Base-by-base conservation (phyloP, 768 basidiomycete genomes). In the Lactarius vividus region DNA sequence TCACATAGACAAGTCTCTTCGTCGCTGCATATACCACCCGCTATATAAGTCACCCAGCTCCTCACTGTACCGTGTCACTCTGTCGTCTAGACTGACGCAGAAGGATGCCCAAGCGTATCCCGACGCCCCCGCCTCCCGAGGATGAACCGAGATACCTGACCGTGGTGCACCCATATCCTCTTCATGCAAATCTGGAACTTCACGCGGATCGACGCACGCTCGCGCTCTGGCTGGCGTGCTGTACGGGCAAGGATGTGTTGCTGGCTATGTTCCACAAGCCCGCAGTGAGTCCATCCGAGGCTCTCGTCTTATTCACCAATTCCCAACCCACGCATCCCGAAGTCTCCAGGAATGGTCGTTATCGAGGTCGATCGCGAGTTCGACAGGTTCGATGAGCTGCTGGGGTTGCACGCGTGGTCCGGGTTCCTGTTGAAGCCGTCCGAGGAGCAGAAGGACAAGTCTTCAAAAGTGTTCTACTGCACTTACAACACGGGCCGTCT, bases 291-390 rank as follows among this genome's bases (percentile, higher is more conserved):
- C 15, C 23, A 16, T 54, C 18, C 44, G 2, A n/a, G 28, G 1
- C 9, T 31, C 29, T 31, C 29, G 9, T 26, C 15, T 26, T 6
- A 4, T 26, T 4, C 49, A 20, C 37, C 39, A 11, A 53, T 23
- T 23, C 35, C 2, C 7, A 40, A 56, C 23, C 20, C 23, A 11
- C 53, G 13, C 23, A 29, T 18, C 29, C 15, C 7, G 39, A 61
- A 81, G 80, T 79, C 82, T 1, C 80, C 77, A 11, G 79, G 75
- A 58, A 81, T 79, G 75, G 75, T 83, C 53, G 78, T 83, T 58
- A 73, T 83, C 64, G 82, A 82, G 54, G 70, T 83, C 31, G 73
- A 65, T 29, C 73, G 78, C 26, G 58, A 71, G 1, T 78, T 75
- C 31, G 57, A 68, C 3, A 57, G 73, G 13, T 76, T 78, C 70